phyloP scores from a whole-genome alignment of 495 filamentous ascomycete genomes.

The Lineolata rhizophorae region DNA sequence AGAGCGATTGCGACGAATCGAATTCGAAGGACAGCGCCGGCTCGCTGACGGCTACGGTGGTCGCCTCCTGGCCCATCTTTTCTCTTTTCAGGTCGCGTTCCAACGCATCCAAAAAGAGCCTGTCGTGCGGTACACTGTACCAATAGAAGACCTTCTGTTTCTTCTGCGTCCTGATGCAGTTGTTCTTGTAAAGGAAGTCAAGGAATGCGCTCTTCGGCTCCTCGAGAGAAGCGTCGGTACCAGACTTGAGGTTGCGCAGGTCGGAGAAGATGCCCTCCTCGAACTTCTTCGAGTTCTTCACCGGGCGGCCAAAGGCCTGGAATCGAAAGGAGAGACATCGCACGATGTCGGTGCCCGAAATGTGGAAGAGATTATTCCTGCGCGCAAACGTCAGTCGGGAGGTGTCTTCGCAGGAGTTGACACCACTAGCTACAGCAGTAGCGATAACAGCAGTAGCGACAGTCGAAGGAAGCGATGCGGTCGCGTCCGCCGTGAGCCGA shows the following conservation, averaged over 20 bases:
- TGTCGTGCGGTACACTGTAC: conserved; percentile 97
- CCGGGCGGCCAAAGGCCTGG: conserved; percentile 91
- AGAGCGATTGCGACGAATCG: conserved; percentile 95
- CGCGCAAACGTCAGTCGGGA: conserved; percentile 3
- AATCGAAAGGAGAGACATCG: conserved; percentile 96
- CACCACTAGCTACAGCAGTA: background rate
- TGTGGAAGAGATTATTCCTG: conserved; percentile 97
- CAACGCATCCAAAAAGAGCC: conserved; percentile 89
- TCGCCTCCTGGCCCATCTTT: conserved; percentile 97
- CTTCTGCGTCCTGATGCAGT: conserved; percentile 98
- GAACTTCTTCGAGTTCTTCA: conserved; percentile 99
- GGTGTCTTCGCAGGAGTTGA: background rate
- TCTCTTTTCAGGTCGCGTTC: conserved; percentile 95
- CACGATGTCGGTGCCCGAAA: conserved; percentile 96
- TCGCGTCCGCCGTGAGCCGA: too few relatives aligned
- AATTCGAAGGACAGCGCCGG: conserved; percentile 96
- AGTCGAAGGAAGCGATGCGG: too few relatives aligned
- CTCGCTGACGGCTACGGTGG: conserved; percentile 87
- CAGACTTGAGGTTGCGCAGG: conserved; percentile 90
- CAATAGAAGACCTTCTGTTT: conserved; percentile 99
- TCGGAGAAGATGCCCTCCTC: conserved; percentile 99
- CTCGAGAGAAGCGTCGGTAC: conserved; percentile 95
- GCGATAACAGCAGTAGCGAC: too few relatives aligned
- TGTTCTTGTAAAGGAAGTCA: conserved; percentile 99
- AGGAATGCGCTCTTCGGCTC: conserved; percentile 97